Percentiles rank a stretch among this genome's conserved stretches.
phyloP scores from a whole-genome alignment of 805 yeast species.

The Saturnispora hagleri region DNA sequence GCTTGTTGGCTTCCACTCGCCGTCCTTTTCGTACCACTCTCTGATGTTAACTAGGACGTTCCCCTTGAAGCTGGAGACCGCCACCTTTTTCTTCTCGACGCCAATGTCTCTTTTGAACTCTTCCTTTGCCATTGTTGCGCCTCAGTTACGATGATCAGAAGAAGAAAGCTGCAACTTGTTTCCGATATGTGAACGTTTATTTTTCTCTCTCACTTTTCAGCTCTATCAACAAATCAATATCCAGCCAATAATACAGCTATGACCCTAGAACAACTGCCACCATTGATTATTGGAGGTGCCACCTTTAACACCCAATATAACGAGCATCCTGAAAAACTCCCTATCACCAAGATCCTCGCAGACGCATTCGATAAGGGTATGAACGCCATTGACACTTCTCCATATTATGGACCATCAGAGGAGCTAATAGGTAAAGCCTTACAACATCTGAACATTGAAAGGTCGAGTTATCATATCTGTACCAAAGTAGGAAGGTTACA shows the following conservation, averaged over 20 bases:
- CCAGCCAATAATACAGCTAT: neutral
- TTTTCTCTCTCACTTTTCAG: neutral
- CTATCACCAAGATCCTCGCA: conserved; percentile 47
- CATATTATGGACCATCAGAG: conserved; percentile 90
- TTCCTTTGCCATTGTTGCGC: neutral
- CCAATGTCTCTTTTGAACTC: conserved; percentile 16
- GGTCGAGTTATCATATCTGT: conserved; percentile 61
- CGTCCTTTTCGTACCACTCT: conserved; percentile 60
- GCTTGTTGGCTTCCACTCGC: conserved; percentile 67
- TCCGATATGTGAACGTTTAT: neutral
- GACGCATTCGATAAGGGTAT: conserved; percentile 60
- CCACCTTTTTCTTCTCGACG: conserved; percentile 53
- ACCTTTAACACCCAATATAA: conserved; percentile 77
- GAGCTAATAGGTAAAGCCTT: conserved; percentile 61
- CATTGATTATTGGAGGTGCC: conserved; percentile 79
- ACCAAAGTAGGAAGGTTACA: conserved; percentile 80
- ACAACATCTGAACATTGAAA: conserved; percentile 31
- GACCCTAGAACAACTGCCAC: conserved; percentile 33
- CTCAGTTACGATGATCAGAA: neutral
- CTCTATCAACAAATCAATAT: neutral
- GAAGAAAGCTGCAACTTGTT: neutral
- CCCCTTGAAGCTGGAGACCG: conserved; percentile 65
- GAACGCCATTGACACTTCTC: conserved; percentile 81
- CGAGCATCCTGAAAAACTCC: conserved; percentile 52
- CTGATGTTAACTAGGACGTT: conserved; percentile 69